Base-by-base conservation (phyloP, 2,329 filamentous ascomycete species). In the Madurella fahalii region DNA sequence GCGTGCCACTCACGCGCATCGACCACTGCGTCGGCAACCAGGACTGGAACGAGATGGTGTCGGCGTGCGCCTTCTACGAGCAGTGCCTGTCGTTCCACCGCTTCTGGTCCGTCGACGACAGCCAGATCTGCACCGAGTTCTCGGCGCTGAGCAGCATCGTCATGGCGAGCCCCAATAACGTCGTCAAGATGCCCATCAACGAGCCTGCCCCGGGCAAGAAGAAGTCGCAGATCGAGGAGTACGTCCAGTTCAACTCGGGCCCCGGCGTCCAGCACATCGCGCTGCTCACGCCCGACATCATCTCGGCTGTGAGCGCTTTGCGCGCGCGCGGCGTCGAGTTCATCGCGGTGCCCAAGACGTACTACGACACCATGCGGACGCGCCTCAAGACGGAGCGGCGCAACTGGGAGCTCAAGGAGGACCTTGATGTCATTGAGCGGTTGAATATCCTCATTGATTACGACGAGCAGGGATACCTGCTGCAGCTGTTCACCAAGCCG, bases 21-120 rank as follows among this genome's bases (percentile, higher is more conserved):
- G 93, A 97, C 74, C 93, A 97, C 79, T 96, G 93, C 72, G 93
- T 97, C 64, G 93, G 93, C 62, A 96, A 97, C 77, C 92, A 96
- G 77, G 87, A 90, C 72, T 96, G 93, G 93, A 80, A 91, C 71
- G 86, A 92, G 71, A 95, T 97, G 83, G 76, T 77, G 56, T 77
- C 77, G 12, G 82, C 82, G 37, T 84, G 81, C 68, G 77, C 73
- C 53, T 85, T 89, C 72, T 97, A 96, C 76, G 92, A 96, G 75
- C 83, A 85, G 59, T 89, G 87, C 59, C 87, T 96, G 30, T 87
- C 87, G 52, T 96, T 96, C 82, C 91, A 96, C 77, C 89, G 92
- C 62, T 96, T 96, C 85, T 96, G 93, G 93, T 90, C 86, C 52
- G 92, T 96, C 55, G 93, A 96, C 71, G 93, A 96, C 77, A 87